Conservation (phyloP, 345 rosid genomes). For the Sapria himalayana region DNA sequence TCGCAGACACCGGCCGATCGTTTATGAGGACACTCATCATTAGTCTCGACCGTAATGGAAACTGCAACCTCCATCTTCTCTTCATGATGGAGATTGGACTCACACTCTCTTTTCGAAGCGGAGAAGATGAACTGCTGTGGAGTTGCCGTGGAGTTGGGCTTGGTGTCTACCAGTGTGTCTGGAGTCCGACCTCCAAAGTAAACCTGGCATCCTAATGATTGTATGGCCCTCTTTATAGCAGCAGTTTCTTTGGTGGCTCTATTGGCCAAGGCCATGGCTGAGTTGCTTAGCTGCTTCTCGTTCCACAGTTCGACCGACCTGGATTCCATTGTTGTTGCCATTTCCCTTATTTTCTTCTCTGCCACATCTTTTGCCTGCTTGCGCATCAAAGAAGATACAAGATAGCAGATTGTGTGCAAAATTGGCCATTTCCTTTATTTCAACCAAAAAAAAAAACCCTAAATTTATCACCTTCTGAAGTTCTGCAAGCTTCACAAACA, state of each 20-base stretch:
- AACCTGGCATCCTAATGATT: slow-evolving; percentile 77
- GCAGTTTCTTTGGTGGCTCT: slow-evolving; percentile 44
- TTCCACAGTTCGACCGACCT: slow-evolving; percentile 31
- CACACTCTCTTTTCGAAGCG: slow-evolving; percentile 14
- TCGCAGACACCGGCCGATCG: slow-evolving; percentile 29
- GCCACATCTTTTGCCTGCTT: slow-evolving; percentile 61
- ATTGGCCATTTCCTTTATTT: no score
- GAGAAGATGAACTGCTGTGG: slow-evolving; percentile 12
- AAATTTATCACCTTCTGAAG: slow-evolving; percentile 39
- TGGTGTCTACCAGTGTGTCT: slow-evolving; percentile 40
- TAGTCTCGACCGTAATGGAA: slow-evolving; percentile 29
- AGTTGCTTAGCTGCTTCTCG: slow-evolving; percentile 42
- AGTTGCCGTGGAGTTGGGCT: slow-evolving; percentile 14
- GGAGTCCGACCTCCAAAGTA: slow-evolving; percentile 37
- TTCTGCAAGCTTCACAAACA: slow-evolving; percentile 36
- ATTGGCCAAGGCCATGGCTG: slow-evolving; percentile 45
- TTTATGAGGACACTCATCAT: slow-evolving; percentile 21
- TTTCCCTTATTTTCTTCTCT: slow-evolving; percentile 43
- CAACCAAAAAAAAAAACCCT: not conserved
- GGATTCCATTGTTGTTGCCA: slow-evolving; percentile 24
- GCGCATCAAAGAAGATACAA: not conserved
- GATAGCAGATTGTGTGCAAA: no score
- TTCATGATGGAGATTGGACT: slow-evolving; percentile 11
- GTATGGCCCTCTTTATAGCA: slow-evolving; percentile 54
- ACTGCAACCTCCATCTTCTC: slow-evolving; percentile 48